Evolutionary conservation across 139 green algal genomes (phyloP).

Genomic region (Pedinophyceae sp.): DNA sequence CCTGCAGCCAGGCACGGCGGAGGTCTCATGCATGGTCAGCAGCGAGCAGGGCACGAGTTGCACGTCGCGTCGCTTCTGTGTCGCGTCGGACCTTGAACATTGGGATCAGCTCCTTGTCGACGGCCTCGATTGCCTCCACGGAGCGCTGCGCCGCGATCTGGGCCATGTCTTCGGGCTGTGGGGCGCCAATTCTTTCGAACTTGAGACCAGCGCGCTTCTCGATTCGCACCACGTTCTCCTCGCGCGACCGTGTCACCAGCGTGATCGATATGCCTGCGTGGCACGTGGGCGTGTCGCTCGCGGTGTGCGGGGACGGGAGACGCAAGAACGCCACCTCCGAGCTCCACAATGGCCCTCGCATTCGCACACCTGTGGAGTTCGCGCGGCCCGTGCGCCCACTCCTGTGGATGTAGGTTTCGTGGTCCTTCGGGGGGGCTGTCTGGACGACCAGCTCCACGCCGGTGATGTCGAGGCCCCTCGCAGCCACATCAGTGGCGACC

Average conservation of each 20-base stretch:
- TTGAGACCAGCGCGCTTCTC: constrained; percentile 56
- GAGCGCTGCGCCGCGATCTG: constrained; percentile 46
- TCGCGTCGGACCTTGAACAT: too few relatives aligned
- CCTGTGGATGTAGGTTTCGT: constrained; percentile 88
- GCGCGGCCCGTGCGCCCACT: constrained; percentile 15
- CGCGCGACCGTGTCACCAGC: constrained; percentile 55
- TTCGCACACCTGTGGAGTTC: too few relatives aligned
- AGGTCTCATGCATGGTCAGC: background rate
- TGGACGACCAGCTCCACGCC: constrained; percentile 88
- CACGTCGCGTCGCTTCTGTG: constrained; percentile 2
- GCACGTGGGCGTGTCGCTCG: too few relatives aligned
- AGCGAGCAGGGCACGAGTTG: constrained; percentile 10
- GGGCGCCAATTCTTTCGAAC: constrained; percentile 73
- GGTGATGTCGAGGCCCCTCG: constrained; percentile 88
- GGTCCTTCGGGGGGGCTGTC: constrained; percentile 27
- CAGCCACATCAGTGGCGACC: constrained; percentile 98
- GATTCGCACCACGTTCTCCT: constrained; percentile 61
- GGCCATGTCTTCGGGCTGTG: constrained; percentile 81
- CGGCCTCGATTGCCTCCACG: constrained; percentile 37
- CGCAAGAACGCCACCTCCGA: too few relatives aligned
- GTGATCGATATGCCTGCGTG: constrained; percentile 73
- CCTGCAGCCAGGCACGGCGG: constrained; percentile 19
- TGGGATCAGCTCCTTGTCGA: constrained; percentile 40
- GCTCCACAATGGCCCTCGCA: too few relatives aligned
- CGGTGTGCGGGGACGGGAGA: too few relatives aligned